Evolutionary conservation across 495 filamentous ascomycete genomes (phyloP), one percentile per base, ranked within the genome.

Genomic region (Thermothielavioides terrestris): DNA sequence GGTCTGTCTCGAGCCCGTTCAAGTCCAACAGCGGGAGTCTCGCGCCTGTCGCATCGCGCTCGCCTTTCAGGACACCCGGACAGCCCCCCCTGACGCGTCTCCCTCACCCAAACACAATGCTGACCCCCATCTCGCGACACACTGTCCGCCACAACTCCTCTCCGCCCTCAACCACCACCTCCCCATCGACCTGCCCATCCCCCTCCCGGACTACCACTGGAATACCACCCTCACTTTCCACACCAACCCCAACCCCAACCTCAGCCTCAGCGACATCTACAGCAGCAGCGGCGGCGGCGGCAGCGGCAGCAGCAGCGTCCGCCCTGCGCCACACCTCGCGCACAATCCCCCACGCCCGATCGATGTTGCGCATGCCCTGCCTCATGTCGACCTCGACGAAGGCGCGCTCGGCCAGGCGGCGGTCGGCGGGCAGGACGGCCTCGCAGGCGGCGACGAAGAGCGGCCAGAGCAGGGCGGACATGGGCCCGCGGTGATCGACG

Each of bases 361-460:
- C 71, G 45, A 82, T 80, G 58, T 81, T 82, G 49, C 66, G 74
- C 79, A 82, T 82, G 25, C 78, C 78, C 54, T 82, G 79, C 25
- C 77, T 54, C 46, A 60, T 67, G 26, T 73, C 69, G 1, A 78
- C 65, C 28, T 71, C 72, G 1, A 52, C 57, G 50, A 80, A 82
- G 2, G 74, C 72, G 21, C 59, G 60, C 12, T 60, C 54, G 1
- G 77, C 75, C 8, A 79, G 61, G 3, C 42, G 51, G 17, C 74
- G 59, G 39, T 77, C 76, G 21, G 58, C 64, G 9, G 40, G 26
- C 10, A 35, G 55, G 2, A 70, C 56, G 1, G 78, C 78, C 57
- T 83, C 79, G 55, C 77, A 80, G 1, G 75, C 68, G 2, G 76
- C 74, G 14, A 75, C 77, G 51, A 82, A 83, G 8, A 83, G 64